Evolutionary conservation across 2,329 filamentous ascomycete genomes (phyloP), one percentile per base, ranked within the genome.

Genomic region (Colletotrichum chrysophilum): DNA sequence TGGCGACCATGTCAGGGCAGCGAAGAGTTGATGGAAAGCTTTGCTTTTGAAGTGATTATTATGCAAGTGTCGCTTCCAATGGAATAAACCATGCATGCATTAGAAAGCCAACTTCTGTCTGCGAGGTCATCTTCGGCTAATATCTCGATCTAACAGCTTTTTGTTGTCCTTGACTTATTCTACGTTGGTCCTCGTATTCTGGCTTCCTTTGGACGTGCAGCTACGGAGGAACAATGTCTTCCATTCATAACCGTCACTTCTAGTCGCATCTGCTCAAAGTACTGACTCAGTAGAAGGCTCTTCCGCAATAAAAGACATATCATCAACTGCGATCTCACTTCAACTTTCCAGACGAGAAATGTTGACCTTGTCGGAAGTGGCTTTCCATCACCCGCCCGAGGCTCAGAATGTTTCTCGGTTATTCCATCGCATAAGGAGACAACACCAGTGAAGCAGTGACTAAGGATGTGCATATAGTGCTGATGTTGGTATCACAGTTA

Each of bases 261-360:
- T 43, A 0, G 18, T n/a, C 38, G 3, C 2, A 4, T 43, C 0
- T 7, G 18, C 5, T 43, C 38, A 9, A 43, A 4, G 0, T 12
- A 7, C 0, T 4, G 4, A 10, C 2, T 10, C 38, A 43, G 18
- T 0, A 12, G 38, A 3, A 43, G 5, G 1, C 18, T 6, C 10
- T 43, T 0, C 4, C 5, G 38, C 38, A 4, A 10, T 43, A 9
- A 5, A 43, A 43, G 38, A 18, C 38, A 6, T 1, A 9, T 5
- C 2, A 43, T 10, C 7, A 1, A 0, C 1, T 38, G 2, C 7
- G 36, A 38, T 18, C 1, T 38, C 36, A 38, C 38, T n/a, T 43
- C 38, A n/a, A 43, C 0, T n/a, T 43, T 5, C 3, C 9, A 6
- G 18, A n/a, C 38, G 38, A n/a, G 2, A 10, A 10, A 12, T 48